phyloP scores from a whole-genome alignment of 345 rosid species.

The Salix exigua region DNA sequence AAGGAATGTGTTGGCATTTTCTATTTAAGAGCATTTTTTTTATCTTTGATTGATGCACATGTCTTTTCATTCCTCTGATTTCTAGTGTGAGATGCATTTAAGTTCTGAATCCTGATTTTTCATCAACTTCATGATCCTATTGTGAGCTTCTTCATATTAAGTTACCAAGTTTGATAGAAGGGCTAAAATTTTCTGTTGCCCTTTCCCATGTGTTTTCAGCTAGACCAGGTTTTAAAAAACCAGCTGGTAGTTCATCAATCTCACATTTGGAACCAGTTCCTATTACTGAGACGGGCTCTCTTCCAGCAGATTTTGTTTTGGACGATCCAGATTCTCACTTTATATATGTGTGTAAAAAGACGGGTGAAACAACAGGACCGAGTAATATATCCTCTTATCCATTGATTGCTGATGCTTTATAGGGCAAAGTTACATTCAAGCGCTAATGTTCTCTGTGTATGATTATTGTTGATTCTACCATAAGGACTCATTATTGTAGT shows the following conservation, averaged over 20 bases:
- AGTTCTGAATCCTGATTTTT: not conserved
- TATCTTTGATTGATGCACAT: not conserved
- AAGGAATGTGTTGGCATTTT: not conserved
- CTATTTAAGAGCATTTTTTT: not conserved
- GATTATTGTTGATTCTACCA: constrained; percentile 16
- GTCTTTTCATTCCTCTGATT: not conserved
- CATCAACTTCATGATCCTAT: not conserved
- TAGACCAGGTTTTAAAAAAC: constrained; percentile 69
- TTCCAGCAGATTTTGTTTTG: constrained; percentile 59
- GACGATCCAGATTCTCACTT: constrained; percentile 95
- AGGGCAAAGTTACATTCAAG: constrained; percentile 2
- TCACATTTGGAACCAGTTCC: constrained; percentile 67
- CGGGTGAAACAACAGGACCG: constrained; percentile 30
- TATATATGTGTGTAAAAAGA: constrained; percentile 72
- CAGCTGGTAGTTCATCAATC: constrained; percentile 39
- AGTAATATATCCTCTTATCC: constrained; percentile 34
- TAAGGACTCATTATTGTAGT: constrained; percentile 10
- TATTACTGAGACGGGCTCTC: constrained; percentile 54
- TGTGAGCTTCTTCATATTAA: not conserved
- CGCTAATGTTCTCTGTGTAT: constrained; percentile 10
- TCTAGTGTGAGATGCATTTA: not conserved
- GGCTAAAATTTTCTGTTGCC: not conserved
- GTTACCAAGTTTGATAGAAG: not conserved
- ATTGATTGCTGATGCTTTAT: constrained; percentile 35
- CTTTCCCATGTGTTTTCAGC: constrained; percentile 44